Base-by-base conservation (phyloP, 1,139 yeast species). In the Sugiyamaella castrensis region DNA sequence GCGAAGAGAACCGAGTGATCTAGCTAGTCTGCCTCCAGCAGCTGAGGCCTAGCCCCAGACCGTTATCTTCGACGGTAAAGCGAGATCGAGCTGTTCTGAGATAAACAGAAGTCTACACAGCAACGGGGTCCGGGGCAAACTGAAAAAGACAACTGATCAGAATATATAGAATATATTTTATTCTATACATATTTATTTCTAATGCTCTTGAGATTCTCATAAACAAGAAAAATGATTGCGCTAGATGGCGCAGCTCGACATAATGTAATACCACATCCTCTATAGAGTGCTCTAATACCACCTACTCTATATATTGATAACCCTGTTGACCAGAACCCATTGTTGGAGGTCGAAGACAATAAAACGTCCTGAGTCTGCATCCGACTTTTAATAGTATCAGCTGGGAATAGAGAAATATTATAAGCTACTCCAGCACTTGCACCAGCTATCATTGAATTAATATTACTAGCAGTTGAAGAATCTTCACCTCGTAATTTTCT, bases 231-330 rank as follows among this genome's bases (percentile, higher is more conserved):
- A 37, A 91, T 87, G 30, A 84, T 74, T 2, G 97, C 96, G 60
- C 88, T 87, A 1, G 96, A 89, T 0, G 98, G 98, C 0, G 87
- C 79, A 0, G 96, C 89, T 60, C 96, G 77, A 4, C 81, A 60
- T 53, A 88, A 68, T 0, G 98, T 89, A 50, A 91, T 83, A 0
- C 94, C 88, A 53, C 92, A 73, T 1, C 98, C 98, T 55, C 86
- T 79, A 62, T 91, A 91, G 50, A 91, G 78, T 8, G 86, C 89
- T 19, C 71, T 59, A 2, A 88, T 47, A 0, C 92, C 92, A 2
- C 85, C 73, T 48, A 71, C 64, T 34, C 65, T 55, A 63, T 72
- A 69, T 53, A 81, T 68, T 37, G 61, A 63, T 44, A 59, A 62
- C 5, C 70, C 71, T 16, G 77, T 77, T 24, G 62, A 58, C 31